Percentiles rank a stretch among this genome's conserved stretches.
These are phyloP conservation scores for Leishmania braziliensis DNA, from an alignment of 208 protist genomes.

Conservation along the genomic window DNA sequence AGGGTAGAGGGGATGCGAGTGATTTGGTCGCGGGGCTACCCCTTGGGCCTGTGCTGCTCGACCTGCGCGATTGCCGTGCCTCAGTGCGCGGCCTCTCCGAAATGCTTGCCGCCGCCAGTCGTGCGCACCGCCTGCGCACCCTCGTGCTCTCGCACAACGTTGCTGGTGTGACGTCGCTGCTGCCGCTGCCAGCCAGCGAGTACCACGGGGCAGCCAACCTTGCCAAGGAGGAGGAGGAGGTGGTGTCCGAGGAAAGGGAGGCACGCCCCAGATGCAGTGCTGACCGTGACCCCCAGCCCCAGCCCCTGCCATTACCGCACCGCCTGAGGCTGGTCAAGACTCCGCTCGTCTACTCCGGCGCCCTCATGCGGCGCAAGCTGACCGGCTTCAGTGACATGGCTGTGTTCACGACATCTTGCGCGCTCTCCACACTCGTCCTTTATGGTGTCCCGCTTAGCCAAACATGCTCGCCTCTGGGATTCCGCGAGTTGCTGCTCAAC, in stretches of 20 bases:
- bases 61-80: conserved; percentile 59
- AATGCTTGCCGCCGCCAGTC: conserved; percentile 64
- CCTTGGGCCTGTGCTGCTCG: conserved; percentile 58
- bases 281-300: not conserved
- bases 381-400: conserved; percentile 30
- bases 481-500: conserved; percentile 74
- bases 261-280: not conserved
- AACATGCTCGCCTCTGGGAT: conserved; percentile 57
- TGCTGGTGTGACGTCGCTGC: conserved; percentile 29
- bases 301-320: not conserved
- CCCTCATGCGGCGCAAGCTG: conserved; percentile 30
- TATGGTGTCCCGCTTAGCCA: conserved; percentile 61
- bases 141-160: conserved; percentile 53
- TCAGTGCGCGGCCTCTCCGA: conserved; percentile 67
- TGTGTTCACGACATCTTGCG: conserved; percentile 34
- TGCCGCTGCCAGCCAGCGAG: conserved; percentile 23
- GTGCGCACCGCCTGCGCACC: conserved; percentile 46
- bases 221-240: not conserved
- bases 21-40: conserved; percentile 24
- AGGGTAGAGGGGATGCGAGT: not conserved
- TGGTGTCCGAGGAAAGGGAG: not conserved
- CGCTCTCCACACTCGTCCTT: conserved; percentile 45
- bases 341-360: conserved; percentile 35
- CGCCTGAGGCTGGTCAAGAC: conserved; percentile 22
- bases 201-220: conserved; percentile 16